Conservation (phyloP, 306 rosid species). For the Rosa rugosa region DNA sequence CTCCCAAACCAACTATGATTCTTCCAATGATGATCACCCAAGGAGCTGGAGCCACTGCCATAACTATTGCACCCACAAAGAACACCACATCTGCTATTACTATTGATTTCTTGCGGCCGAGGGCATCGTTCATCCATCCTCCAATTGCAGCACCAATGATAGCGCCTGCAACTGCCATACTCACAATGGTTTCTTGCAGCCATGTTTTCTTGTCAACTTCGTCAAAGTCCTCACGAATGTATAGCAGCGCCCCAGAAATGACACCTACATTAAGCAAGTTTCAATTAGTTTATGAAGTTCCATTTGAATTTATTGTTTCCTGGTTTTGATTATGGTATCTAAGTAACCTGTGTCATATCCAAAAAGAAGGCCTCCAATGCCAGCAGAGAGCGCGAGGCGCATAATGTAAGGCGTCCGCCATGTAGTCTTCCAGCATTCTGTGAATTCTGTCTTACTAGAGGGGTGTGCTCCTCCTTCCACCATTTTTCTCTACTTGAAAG, state of each 20-base stretch:
- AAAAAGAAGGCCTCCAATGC: slow-evolving; percentile 79
- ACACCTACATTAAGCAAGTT: slow-evolving; percentile 48
- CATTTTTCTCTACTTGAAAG: slow-evolving; percentile 2
- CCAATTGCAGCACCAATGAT: slow-evolving; percentile 87
- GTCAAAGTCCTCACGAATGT: slow-evolving; percentile 66
- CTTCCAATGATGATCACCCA: slow-evolving; percentile 70
- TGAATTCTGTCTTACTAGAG: slow-evolving; percentile 44
- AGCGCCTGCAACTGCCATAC: slow-evolving; percentile 88
- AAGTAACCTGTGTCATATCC: slow-evolving; percentile 74
- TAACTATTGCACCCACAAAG: slow-evolving; percentile 54
- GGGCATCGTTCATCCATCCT: slow-evolving; percentile 72
- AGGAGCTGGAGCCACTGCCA: slow-evolving; percentile 66
- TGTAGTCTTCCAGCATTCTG: slow-evolving; percentile 59
- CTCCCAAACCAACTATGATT: slow-evolving; percentile 76
- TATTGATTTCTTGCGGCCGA: slow-evolving; percentile 65
- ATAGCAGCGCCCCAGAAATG: slow-evolving; percentile 81
- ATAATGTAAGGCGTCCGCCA: slow-evolving; percentile 64
- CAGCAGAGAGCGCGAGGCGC: slow-evolving; percentile 84
- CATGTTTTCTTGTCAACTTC: slow-evolving; percentile 72
- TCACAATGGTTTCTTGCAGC: slow-evolving; percentile 86
- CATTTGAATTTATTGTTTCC: background rate
- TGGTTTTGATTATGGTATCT: background rate
- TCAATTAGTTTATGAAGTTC: background rate
- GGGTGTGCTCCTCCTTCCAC: slow-evolving; percentile 45
- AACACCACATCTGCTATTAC: slow-evolving; percentile 61